These are phyloP conservation scores for Fomitiporia mediterranea DNA, from an alignment of 1,284 basidiomycete species.

Conservation along the genomic window DNA sequence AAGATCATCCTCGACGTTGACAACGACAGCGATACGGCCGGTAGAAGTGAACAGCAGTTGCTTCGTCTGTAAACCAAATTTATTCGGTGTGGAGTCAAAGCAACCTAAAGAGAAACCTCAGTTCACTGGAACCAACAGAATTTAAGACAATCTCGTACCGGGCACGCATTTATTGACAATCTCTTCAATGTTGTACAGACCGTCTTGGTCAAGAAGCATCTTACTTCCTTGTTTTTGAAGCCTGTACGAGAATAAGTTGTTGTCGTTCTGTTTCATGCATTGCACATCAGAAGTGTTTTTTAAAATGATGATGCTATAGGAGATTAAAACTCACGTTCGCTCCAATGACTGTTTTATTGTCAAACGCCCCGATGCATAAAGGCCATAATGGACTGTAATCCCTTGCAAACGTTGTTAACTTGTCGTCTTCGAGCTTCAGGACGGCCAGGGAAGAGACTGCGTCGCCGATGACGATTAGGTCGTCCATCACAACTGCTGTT, in stretches of 20 bases:
- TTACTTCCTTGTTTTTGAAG: constrained; percentile 39
- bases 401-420: constrained; percentile 59
- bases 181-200: constrained; percentile 66
- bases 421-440: constrained; percentile 45
- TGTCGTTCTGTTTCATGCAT: constrained; percentile 56
- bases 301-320: background rate
- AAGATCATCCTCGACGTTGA: constrained; percentile 49
- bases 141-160: constrained; percentile 36
- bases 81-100: constrained; percentile 1
- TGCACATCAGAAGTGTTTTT: constrained; percentile 14
- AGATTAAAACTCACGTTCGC: constrained; percentile 57
- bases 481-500: constrained; percentile 48
- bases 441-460: constrained; percentile 79
- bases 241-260: constrained; percentile 73
- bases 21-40: constrained; percentile 78
- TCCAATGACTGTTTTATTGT: constrained; percentile 58
- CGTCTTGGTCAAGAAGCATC: constrained; percentile 51
- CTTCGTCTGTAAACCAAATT: constrained; percentile 42
- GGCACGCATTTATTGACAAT: constrained; percentile 64
- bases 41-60: constrained; percentile 77
- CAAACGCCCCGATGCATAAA: constrained; percentile 50
- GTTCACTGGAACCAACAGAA: background rate
- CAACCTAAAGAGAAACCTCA: background rate
- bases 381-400: constrained; percentile 80
- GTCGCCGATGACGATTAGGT: constrained; percentile 68